Base-by-base conservation (phyloP, 2,329 filamentous ascomycete species). In the Microdochium paspali region DNA sequence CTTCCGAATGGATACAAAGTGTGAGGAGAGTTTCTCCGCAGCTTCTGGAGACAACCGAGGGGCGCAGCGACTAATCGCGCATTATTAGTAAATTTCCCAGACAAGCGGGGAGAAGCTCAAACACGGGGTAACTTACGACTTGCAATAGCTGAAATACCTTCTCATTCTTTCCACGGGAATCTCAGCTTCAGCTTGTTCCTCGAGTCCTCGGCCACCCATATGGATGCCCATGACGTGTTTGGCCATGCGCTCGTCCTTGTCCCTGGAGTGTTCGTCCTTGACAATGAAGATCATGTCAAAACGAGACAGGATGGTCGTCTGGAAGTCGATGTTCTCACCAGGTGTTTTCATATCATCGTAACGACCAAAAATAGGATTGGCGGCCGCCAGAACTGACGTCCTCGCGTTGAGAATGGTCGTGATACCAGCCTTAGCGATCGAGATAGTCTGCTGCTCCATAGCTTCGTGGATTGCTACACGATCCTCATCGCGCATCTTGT, bases 251-350 rank as follows among this genome's bases (percentile, higher is more conserved):
- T 96, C 89, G 61, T 98, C 93, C 59, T 91, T 87, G 49, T 80
- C 84, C 42, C 88, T 80, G 52, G 91, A 88, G 64, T 98, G 93
- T 52, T 95, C 90, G 64, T 98, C 93, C 57, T 87, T 88, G 52
- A 98, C 91, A 55, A 98, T 96, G 72, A 97, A 98, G 55, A 98
- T 97, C 88, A 98, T 96, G 66, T 98, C 93, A 65, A 98, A 98
- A 77, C 93, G 87, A 2, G 91, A 97, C 54, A 98, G 65, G 59
- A 98, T 97, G 3, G 93, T 98, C 0, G 93, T 98, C 62, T 98
- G 93, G 68, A 98, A 98, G 67, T 98, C 93, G 56, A 98, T 98
- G 63, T 98, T 98, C 67, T 98, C 93, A 50, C 93, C 93, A 0
- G 93, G 93, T 0, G 87, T 90, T 67, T 97, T 97, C 73, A 98